Evolutionary conservation across 768 basidiomycete species (phyloP), one percentile per base, ranked within the genome.

Genomic region (Termitomyces sp.): DNA sequence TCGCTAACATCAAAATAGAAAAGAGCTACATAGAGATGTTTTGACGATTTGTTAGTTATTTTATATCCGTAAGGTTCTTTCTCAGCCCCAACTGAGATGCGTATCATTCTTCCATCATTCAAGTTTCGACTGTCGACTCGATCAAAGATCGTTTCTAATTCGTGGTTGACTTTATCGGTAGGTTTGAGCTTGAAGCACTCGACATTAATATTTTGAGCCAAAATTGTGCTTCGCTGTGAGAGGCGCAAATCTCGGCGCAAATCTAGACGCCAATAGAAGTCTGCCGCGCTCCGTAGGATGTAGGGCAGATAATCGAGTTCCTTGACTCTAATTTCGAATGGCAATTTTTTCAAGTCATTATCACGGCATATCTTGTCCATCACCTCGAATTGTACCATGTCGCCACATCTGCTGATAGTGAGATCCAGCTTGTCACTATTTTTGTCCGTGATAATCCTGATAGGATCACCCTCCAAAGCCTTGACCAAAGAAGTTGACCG

Each of bases 1-100:
- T 54, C 18, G 31, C 47, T 49, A 3, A 43, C 22, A 20, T 48
- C 47, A 12, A 54, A 54, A 9, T 49, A 54, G n/a, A 54, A 22
- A 18, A 54, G 46, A 7, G 40, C 53, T 7, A 20, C 53, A 36
- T 54, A 43, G 7, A 54, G 47, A 7, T 39, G 46, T 12, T 6
- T 5, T 1, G 32, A 13, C 2, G 18, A 32, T 9, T 3, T 7
- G 23, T 49, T 54, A 4, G 3, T 49, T 20, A 54, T 42, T 5
- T 7, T 41, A 33, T 42, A 49, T 11, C 40, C 25, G 13, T 54
- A 54, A 2, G 53, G 29, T 3, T 35, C 27, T 4, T 0, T 4
- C 33, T 35, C 7, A 1, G 25, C 23, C 2, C 25, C 22, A 16
- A 47, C n/a, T 6, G 49, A 5, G 12, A 54, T 48, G 4, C 5